Evolutionary conservation across 2,329 filamentous ascomycete genomes (phyloP), one percentile per base, ranked within the genome.

Genomic region (Dothidotthia symphoricarpi): DNA sequence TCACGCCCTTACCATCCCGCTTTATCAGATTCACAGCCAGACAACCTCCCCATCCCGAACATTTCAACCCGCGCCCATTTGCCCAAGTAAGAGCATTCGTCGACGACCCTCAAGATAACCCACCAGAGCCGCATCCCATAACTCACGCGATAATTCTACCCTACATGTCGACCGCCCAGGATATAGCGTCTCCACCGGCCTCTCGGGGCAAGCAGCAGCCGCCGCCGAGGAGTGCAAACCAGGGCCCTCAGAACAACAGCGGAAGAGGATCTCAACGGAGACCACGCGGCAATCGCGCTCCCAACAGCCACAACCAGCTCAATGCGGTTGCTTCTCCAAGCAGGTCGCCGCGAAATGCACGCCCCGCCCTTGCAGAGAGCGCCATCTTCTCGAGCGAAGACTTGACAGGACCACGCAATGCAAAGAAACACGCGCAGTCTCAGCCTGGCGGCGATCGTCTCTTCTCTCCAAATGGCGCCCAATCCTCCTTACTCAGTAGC

Each of bases 161-260:
- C 50, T 46, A 60, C 42, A 66, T 66, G 63, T 63, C 61, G 51
- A 60, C 51, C 39, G 47, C 51, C 34, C 57, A 62, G 36, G 50
- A 44, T 16, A 54, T 57, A 24, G 59, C 61, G 34, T 64, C 63
- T 36, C 62, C 63, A 38, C 64, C 59, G 39, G 48, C 55, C 34
- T 49, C 63, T 36, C 53, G 63, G 45, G 52, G 51, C 24, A 61
- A 59, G 47, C 59, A 54, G 32, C 60, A 59, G 54, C 52, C 60
- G 35, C 48, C 53, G 39, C 47, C 55, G 32, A 61, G 59, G 54
- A 60, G 57, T 47, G 55, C 59, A 43, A 44, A 46, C 16, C 56
- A 57, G 39, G 46, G 53, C 30, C 44, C 48, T 31, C 53, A 61
- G 14, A 48, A 41, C 43, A 58, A 47, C 42, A 53, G 43, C 26